Base-by-base conservation (phyloP, 2,329 filamentous ascomycete genomes). In the Parascedosporium putredinis region DNA sequence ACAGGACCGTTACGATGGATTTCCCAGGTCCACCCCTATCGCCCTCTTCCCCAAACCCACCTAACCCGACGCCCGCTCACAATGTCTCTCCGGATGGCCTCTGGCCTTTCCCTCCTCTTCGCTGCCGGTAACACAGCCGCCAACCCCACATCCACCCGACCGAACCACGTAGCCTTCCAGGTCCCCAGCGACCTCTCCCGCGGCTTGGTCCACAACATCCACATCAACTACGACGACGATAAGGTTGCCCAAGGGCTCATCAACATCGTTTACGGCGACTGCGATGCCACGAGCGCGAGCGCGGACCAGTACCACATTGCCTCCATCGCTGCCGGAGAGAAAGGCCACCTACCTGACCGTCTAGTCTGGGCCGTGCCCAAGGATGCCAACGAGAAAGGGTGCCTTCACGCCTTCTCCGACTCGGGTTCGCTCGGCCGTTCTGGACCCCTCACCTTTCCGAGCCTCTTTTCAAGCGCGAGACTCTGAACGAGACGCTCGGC, bases 331-430 rank as follows among this genome's bases (percentile, higher is more conserved):
- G 46, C 50, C 36, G 47, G 46, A 3, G 44, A 25, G 14, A 31
- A 50, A 20, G 49, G 54, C 44, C 47, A 52, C 25, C 42, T 27
- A 10, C 54, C 54, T 4, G 56, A 58, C 40, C 56, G 56, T 20
- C 51, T 58, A 18, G 55, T 58, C 23, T 58, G 56, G 56, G 36
- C 53, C 3, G 56, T 58, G 42, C 56, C 56, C 6, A 34, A 49
- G 24, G 53, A 52, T 25, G 53, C 50, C 34, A 31, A 63, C 60
- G 60, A 61, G 4, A 61, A 60, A 9, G 66, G 65, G 9, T 71
- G 68, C 55, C 61, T 71, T 40, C 68, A 67, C 2, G 69, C 68
- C 3, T 71, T 66, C 67, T 56, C 57, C 34, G 52, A 56, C 1
- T 20, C 55, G 1, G 63, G 62, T 4, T 47, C 49, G 12, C 1